Evolutionary conservation across 768 basidiomycete genomes (phyloP).

Genomic region (Pleurotus salmoneostramineus): DNA sequence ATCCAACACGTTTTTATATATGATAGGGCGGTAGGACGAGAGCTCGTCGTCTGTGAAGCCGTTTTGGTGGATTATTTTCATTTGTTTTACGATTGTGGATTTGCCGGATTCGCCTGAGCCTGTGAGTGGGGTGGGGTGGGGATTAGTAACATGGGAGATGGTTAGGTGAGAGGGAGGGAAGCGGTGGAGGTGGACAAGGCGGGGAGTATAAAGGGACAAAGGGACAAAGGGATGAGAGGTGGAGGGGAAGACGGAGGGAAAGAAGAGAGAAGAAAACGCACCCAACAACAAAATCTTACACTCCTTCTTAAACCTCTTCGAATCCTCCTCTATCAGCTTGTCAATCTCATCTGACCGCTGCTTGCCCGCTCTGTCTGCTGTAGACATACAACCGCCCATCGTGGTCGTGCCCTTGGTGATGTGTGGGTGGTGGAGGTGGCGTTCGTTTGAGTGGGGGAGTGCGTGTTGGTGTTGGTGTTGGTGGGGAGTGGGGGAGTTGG

Average conservation of each 20-base stretch:
- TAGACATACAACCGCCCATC: constrained; percentile 72
- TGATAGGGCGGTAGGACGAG: constrained; percentile 67
- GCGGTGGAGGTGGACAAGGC: background rate
- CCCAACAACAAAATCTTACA: constrained; percentile 94
- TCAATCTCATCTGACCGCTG: constrained; percentile 74
- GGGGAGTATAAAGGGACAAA: no score
- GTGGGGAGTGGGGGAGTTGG: no score
- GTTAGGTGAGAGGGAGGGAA: background rate
- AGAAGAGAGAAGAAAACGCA: constrained; percentile 31
- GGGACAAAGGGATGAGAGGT: no score
- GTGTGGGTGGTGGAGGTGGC: no score
- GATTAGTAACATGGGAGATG: background rate
- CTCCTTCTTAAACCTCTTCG: constrained; percentile 75
- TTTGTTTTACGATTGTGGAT: constrained; percentile 95
- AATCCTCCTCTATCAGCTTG: constrained; percentile 82
- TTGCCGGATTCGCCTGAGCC: constrained; percentile 96
- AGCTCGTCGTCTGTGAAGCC: constrained; percentile 83
- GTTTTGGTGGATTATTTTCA: constrained; percentile 97
- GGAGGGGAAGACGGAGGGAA: background rate
- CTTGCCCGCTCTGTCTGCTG: constrained; percentile 52
- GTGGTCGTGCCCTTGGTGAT: background rate
- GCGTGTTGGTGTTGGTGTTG: no score
- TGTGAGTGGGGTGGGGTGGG: constrained; percentile 22
- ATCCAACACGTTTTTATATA: constrained; percentile 87
- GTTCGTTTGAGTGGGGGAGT: no score